Base-by-base conservation (phyloP, 148 eudicot species). In the Salicornia ramosissima region DNA sequence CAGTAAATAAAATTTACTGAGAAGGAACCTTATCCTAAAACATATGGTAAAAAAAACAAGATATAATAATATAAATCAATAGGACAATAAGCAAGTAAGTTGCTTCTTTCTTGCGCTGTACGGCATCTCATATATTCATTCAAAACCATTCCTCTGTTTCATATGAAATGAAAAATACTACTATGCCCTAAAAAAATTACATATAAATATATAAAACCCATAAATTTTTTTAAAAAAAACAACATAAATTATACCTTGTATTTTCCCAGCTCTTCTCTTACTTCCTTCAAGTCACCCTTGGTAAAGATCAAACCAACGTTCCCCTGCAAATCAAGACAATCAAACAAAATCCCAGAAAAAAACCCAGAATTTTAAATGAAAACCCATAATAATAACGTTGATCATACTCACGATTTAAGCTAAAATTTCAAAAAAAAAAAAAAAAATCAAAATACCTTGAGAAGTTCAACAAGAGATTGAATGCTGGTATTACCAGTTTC, bases 241-340 rank as follows among this genome's bases (percentile, higher is more conserved):
- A 16, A 36, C 30, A 68, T 9, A 15, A 68, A 52, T 11, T 11
- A 63, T 64, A 85, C 89, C 86, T 81, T 83, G 71, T 79, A 86
- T 62, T 83, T 83, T 12, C 64, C 55, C 25, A 86, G 77, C 64
- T 76, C 86, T 28, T 86, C 89, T 29, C 84, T 74, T 2, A 83
- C 80, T 83, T 85, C 89, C 81, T 85, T 85, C 75, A 85, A 49
- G 40, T 83, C 86, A 68, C 86, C 89, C 64, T 75, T 83, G 10
- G 86, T 86, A 61, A 86, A 86, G 68, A 86, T 77, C 78, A 86
- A 46, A 4, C 89, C 89, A 40, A 86, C 89, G 50, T 86, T 86
- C 19, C 86, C 86, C 89, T 86, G n/a, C 40, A 36, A 36, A 36
- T 36, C 40, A 36, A 3, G 30, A 71, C 10, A 55, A 70, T 10